These are phyloP conservation scores for Beauveria sp. DNA, from an alignment of 2,329 filamentous ascomycete species.

Conservation along the genomic window DNA sequence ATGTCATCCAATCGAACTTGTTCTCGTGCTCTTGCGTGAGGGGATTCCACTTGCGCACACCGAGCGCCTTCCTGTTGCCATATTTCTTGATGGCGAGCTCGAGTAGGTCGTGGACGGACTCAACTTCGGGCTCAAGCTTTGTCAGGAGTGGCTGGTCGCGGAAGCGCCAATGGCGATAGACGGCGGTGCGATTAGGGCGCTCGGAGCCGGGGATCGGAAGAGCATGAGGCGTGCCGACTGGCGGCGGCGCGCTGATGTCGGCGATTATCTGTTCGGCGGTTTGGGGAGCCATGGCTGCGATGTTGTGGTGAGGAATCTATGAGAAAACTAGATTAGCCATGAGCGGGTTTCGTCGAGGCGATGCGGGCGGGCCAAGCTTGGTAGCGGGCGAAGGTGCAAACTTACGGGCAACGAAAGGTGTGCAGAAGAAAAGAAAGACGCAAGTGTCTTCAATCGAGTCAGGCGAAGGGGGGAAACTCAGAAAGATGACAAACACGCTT, in stretches of 20 bases:
- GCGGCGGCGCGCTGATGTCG: slow-evolving; percentile 55
- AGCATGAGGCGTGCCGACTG: slow-evolving; percentile 70
- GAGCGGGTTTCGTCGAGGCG: neutral
- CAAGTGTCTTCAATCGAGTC: neutral
- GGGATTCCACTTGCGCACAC: slow-evolving; percentile 71
- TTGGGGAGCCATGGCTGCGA: slow-evolving; percentile 4
- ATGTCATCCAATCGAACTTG: slow-evolving; percentile 77
- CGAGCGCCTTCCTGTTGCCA: slow-evolving; percentile 67
- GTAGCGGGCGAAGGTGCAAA: neutral
- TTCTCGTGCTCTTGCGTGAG: slow-evolving; percentile 63
- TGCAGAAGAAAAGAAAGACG: neutral
- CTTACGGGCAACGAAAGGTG: neutral
- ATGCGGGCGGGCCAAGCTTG: neutral
- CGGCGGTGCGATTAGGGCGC: slow-evolving; percentile 59
- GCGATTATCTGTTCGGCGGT: slow-evolving; percentile 4
- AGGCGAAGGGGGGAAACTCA: neutral
- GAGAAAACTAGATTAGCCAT: neutral
- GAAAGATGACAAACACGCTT: slow-evolving; percentile 1
- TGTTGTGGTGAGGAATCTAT: slow-evolving; percentile 22
- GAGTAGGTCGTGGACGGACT: slow-evolving; percentile 74
- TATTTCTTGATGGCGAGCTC: slow-evolving; percentile 56
- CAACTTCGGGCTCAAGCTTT: slow-evolving; percentile 62
- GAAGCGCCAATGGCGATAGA: slow-evolving; percentile 80
- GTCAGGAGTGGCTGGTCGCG: slow-evolving; percentile 63
- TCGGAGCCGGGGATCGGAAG: slow-evolving; percentile 70